Conservation (phyloP, 768 basidiomycete species). For the Kwoniella europaea region DNA sequence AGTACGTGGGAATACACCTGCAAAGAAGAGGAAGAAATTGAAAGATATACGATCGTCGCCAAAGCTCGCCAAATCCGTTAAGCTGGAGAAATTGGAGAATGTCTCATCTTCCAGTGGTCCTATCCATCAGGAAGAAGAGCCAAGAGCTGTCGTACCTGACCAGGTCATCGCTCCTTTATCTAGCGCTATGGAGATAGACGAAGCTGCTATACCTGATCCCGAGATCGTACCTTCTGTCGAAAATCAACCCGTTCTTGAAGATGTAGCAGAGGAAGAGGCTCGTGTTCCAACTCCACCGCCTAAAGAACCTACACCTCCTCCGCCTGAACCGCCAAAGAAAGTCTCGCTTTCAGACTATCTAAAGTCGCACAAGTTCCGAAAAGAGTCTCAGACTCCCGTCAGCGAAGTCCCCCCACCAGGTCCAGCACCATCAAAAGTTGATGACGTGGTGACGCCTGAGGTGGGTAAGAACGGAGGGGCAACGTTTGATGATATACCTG, state of each 20-base stretch:
- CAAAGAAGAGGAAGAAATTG: background rate
- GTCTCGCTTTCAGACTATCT: constrained; percentile 47
- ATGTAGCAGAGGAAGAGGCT: background rate
- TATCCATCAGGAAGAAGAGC: background rate
- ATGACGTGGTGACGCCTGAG: background rate
- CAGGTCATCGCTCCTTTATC: constrained; percentile 25
- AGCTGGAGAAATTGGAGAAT: constrained; percentile 23
- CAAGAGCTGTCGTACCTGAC: constrained; percentile 26
- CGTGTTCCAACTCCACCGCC: constrained; percentile 25
- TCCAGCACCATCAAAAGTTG: background rate
- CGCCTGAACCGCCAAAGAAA: constrained; percentile 42
- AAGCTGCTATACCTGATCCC: constrained; percentile 7
- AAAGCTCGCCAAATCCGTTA: constrained; percentile 19
- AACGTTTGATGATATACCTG: constrained; percentile 24
- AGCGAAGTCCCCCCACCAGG: constrained; percentile 1
- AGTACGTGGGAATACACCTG: background rate
- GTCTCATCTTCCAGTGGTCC: background rate
- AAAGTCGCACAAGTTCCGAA: constrained; percentile 39
- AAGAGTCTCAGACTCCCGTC: constrained; percentile 28
- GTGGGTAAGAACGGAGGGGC: background rate
- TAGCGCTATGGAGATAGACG: constrained; percentile 16
- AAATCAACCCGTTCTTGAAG: background rate
- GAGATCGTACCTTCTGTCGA: constrained; percentile 11
- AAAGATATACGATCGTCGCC: constrained; percentile 15
- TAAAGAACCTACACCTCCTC: constrained; percentile 30